Evolutionary conservation across 441 rosid species (phyloP).

Genomic region (Breynia disticha): DNA sequence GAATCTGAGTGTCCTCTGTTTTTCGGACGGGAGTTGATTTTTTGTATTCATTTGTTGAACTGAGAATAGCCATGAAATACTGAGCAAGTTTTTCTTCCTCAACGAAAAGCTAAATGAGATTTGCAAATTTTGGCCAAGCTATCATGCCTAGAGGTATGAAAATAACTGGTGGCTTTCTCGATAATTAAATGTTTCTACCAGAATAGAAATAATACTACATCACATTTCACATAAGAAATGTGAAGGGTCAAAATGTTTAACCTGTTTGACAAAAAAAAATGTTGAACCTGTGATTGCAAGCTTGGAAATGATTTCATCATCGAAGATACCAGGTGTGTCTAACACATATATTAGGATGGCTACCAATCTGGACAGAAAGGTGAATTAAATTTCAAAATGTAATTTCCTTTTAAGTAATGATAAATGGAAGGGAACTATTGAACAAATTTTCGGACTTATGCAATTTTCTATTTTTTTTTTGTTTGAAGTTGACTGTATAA

Average conservation of each 20-base stretch:
- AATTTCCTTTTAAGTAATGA: no score
- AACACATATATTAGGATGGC: constrained; percentile 64
- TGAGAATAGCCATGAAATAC: constrained; percentile 52
- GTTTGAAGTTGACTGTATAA: no score
- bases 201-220: neutral
- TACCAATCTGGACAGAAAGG: constrained; percentile 40
- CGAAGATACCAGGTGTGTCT: constrained; percentile 63
- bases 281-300: constrained; percentile 63
- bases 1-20: no score
- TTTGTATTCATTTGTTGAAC: constrained; percentile 41
- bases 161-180: no score
- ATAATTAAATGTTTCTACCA: neutral
- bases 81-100: constrained; percentile 48
- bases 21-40: constrained; percentile 70
- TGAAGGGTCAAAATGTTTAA: constrained; percentile 10
- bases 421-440: no score
- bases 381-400: neutral
- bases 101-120: constrained; percentile 8
- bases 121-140: neutral
- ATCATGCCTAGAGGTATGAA: no score
- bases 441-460: no score
- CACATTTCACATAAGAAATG: neutral
- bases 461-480: no score
- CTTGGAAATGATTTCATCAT: constrained; percentile 47
- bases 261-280: constrained; percentile 49